These are phyloP conservation scores for Apiospora marii DNA, from an alignment of 2,329 filamentous ascomycete species.

Conservation along the genomic window DNA sequence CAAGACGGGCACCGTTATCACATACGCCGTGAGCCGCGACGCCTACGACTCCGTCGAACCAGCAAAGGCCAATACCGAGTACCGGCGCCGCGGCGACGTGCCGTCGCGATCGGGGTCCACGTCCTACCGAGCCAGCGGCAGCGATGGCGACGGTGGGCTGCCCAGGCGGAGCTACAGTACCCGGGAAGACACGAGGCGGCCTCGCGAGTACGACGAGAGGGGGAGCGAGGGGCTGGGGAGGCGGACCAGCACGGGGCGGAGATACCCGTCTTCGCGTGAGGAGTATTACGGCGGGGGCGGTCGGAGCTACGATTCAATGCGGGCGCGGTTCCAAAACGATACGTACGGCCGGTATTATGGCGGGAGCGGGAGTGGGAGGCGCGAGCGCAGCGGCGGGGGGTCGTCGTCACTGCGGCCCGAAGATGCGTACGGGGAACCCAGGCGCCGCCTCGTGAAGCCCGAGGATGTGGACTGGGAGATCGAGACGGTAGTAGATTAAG, in stretches of 20 bases:
- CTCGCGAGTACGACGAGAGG: background rate
- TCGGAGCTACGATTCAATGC: background rate
- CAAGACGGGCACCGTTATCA: background rate
- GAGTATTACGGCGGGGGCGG: background rate
- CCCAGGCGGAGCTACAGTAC: background rate
- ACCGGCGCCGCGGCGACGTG: background rate
- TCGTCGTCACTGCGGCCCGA: background rate
- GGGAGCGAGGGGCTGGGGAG: background rate
- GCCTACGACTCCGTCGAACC: background rate
- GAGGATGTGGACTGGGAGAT: slow-evolving; percentile 15
- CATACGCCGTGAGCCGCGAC: background rate
- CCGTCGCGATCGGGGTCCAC: background rate
- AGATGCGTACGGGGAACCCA: background rate
- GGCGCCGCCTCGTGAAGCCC: background rate
- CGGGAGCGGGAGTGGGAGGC: background rate
- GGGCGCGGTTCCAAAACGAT: background rate
- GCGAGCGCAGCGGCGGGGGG: background rate
- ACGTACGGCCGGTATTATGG: background rate
- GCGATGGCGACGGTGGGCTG: too few species aligned
- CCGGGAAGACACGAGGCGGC: background rate
- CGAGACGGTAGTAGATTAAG: background rate
- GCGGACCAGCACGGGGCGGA: background rate
- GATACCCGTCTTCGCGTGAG: background rate
- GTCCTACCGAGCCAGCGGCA: background rate
- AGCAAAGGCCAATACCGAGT: background rate